Evolutionary conservation across 192 early-diverging fungal species (phyloP).

Genomic region (Umbelopsis vinacea): DNA sequence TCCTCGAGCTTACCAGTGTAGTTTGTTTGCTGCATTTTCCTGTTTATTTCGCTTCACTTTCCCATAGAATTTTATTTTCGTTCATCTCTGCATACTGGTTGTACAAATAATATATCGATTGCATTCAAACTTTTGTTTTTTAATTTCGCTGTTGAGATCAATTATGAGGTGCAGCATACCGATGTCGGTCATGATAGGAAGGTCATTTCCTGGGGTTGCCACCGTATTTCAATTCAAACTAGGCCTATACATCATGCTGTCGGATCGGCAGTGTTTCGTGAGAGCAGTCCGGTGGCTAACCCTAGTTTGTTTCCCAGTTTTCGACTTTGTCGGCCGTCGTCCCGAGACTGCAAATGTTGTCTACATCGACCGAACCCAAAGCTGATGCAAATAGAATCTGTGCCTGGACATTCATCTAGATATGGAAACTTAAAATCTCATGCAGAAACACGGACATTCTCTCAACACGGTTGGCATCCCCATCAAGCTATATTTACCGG

Average conservation of each 20-base stretch:
- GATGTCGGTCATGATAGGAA: neutral
- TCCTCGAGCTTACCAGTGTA: constrained; percentile 8
- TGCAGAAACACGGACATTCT: no score
- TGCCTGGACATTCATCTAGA: no score
- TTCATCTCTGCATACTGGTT: neutral
- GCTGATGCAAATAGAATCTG: no score
- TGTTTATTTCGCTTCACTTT: neutral
- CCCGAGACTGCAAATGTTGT: neutral
- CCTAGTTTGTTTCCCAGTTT: neutral
- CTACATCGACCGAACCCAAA: neutral
- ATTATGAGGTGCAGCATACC: neutral
- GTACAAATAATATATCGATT: neutral
- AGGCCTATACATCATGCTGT: neutral
- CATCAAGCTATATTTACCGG: no score
- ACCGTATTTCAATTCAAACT: neutral
- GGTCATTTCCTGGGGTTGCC: neutral
- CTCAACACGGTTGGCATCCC: no score
- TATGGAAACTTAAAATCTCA: no score
- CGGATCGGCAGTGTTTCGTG: constrained; percentile 6
- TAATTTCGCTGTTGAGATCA: no score
- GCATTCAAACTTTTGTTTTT: neutral
- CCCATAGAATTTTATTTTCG: neutral
- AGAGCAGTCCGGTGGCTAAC: constrained; percentile 4
- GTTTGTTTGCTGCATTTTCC: neutral
- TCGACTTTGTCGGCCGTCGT: neutral